Percentiles rank a stretch among this genome's conserved stretches.
Conservation (phyloP, 1,284 basidiomycete species). For the Ustilago tritici region DNA sequence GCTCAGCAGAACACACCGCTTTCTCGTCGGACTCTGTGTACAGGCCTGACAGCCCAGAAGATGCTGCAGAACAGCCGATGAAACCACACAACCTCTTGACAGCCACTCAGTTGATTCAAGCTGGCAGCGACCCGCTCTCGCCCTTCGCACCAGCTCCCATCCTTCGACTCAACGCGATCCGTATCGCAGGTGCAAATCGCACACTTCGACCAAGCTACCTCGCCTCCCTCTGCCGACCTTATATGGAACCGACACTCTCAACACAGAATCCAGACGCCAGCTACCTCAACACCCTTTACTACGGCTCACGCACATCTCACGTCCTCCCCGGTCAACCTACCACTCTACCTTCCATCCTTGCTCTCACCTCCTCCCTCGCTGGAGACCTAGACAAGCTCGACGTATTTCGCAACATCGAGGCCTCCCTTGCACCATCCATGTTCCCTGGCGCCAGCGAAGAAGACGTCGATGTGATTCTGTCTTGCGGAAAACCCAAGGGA, state of each 20-base stretch:
- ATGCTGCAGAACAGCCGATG: conserved; percentile 9
- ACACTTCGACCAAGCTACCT: conserved; percentile 83
- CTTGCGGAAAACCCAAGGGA: conserved; percentile 79
- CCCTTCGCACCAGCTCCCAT: conserved; percentile 48
- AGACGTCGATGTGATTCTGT: conserved; percentile 88
- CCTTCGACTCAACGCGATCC: conserved; percentile 77
- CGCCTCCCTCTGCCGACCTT: conserved; percentile 79
- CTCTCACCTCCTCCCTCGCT: conserved; percentile 77
- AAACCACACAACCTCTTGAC: conserved; percentile 54
- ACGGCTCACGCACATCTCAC: conserved; percentile 65
- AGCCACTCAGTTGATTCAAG: conserved; percentile 50
- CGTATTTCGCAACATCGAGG: conserved; percentile 80
- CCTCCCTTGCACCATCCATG: conserved; percentile 78
- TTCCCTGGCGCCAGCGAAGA: conserved; percentile 75
- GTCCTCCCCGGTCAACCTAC: conserved; percentile 58
- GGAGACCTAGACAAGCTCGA: conserved; percentile 80
- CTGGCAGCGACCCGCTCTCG: conserved; percentile 10
- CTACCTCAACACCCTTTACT: conserved; percentile 59
- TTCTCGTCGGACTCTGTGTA: background rate
- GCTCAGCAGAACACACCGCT: conserved; percentile 13
- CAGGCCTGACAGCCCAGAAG: background rate
- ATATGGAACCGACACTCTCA: conserved; percentile 70
- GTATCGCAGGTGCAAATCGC: conserved; percentile 80
- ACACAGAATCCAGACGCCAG: conserved; percentile 29
- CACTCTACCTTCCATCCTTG: conserved; percentile 72